These are phyloP conservation scores for Carex arenaria DNA, from an alignment of 202 grass and related monocot species.

Conservation along the genomic window DNA sequence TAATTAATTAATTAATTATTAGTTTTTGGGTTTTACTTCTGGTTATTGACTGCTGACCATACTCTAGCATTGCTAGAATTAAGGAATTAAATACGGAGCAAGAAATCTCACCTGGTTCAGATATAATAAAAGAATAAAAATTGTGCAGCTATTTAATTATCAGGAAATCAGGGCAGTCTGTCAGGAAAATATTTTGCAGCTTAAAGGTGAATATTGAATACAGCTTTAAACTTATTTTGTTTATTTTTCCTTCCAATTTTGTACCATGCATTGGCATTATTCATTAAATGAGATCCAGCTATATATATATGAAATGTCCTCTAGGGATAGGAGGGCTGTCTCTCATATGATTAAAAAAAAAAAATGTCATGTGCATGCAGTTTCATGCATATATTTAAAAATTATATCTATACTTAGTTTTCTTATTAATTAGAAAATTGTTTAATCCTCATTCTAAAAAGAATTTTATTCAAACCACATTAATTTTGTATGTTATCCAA, in stretches of 20 bases:
- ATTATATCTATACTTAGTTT: no score
- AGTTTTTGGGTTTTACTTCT: not conserved
- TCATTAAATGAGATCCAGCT: constrained; percentile 5
- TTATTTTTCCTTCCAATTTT: not conserved
- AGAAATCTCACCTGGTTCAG: constrained; percentile 6
- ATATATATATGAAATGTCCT: not conserved
- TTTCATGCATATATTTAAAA: no score
- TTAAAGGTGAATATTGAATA: no score
- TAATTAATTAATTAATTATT: no score
- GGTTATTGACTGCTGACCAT: not conserved
- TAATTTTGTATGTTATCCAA: no score
- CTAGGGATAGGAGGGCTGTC: no score
- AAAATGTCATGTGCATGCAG: no score
- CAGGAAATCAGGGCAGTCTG: not conserved
- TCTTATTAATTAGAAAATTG: no score
- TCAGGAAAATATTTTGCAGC: not conserved
- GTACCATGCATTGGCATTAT: not conserved
- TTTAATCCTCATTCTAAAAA: no score
- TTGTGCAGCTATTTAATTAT: not conserved
- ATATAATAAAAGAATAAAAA: not conserved
- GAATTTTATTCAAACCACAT: no score
- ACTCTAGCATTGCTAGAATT: not conserved
- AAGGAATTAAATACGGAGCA: constrained; percentile 11
- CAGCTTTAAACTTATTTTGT: not conserved
- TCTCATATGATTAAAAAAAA: no score